Evolutionary conservation across 2,329 filamentous ascomycete genomes (phyloP).

Genomic region (Cercospora canescens): DNA sequence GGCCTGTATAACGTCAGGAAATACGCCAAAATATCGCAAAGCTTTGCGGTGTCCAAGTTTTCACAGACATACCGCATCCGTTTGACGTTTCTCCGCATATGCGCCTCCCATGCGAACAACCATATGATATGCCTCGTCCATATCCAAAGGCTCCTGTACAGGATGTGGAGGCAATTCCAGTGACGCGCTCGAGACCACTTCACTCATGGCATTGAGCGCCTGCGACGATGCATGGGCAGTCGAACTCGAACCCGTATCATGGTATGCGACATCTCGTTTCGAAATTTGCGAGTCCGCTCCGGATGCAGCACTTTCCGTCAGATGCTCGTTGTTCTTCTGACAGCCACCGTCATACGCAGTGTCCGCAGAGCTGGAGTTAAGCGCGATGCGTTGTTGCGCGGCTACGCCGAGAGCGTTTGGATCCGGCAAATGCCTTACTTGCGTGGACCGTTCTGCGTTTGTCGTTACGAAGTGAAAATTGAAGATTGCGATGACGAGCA

Average conservation of each 20-base stretch:
- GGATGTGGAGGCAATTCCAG: not conserved
- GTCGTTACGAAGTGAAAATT: not conserved
- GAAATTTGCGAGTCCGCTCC: not conserved
- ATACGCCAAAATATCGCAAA: not conserved
- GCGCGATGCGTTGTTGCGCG: not conserved
- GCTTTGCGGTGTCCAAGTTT: not conserved
- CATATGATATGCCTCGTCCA: slow-evolving; percentile 6
- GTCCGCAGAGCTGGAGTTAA: not conserved
- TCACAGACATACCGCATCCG: not conserved
- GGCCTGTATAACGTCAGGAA: not conserved
- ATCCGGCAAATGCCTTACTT: not conserved
- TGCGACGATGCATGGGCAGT: not conserved
- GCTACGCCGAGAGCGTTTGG: not conserved
- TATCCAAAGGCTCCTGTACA: not conserved
- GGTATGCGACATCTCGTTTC: not conserved
- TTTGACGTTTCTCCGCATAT: not conserved
- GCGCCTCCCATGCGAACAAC: not conserved
- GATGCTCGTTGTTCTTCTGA: not conserved
- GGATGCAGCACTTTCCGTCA: not conserved
- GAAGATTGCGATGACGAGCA: not conserved
- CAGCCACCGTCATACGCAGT: not conserved
- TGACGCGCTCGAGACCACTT: not conserved
- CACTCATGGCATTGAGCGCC: not conserved
- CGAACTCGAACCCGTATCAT: not conserved
- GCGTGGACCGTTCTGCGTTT: not conserved